phyloP scores from a whole-genome alignment of 2,329 filamentous ascomycete genomes.

The Rhynchosporium graminicola region DNA sequence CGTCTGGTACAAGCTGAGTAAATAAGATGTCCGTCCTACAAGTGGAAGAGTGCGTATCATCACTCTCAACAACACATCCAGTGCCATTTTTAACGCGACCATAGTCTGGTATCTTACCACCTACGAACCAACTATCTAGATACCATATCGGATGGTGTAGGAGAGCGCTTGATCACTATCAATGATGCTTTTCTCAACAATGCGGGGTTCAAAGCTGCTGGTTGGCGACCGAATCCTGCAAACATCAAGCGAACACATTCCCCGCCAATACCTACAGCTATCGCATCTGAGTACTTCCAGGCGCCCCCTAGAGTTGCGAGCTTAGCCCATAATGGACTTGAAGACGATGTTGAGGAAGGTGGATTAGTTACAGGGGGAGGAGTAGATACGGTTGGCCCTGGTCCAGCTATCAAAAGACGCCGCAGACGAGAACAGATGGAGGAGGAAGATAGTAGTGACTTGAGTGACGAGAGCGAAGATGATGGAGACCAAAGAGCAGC shows the following conservation, averaged over 20 bases:
- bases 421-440: slow-evolving; percentile 68
- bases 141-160: slow-evolving; percentile 79
- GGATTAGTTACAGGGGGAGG: slow-evolving; percentile 67
- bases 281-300: slow-evolving; percentile 84
- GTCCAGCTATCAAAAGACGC: slow-evolving; percentile 66
- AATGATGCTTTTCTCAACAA: slow-evolving; percentile 79
- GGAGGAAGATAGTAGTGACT: slow-evolving; percentile 81
- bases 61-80: not conserved
- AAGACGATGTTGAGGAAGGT: slow-evolving; percentile 66
- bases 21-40: slow-evolving; percentile 42
- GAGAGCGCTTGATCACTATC: slow-evolving; percentile 79
- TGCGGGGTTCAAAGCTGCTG: slow-evolving; percentile 78
- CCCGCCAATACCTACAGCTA: slow-evolving; percentile 79
- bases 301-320: slow-evolving; percentile 62
- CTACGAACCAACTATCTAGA: slow-evolving; percentile 78
- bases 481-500: slow-evolving; percentile 72
- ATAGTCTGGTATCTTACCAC: slow-evolving; percentile 78
- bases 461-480: slow-evolving; percentile 83
- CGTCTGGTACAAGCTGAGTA: slow-evolving; percentile 12
- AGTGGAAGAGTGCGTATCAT: slow-evolving; percentile 41
- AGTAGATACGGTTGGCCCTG: slow-evolving; percentile 67
- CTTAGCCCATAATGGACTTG: slow-evolving; percentile 56
- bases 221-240: slow-evolving; percentile 73
- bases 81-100: slow-evolving; percentile 23
- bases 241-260: slow-evolving; percentile 83